Evolutionary conservation across 1,284 basidiomycete genomes (phyloP), one percentile per base, ranked within the genome.

Genomic region (Papiliotrema fonsecae): DNA sequence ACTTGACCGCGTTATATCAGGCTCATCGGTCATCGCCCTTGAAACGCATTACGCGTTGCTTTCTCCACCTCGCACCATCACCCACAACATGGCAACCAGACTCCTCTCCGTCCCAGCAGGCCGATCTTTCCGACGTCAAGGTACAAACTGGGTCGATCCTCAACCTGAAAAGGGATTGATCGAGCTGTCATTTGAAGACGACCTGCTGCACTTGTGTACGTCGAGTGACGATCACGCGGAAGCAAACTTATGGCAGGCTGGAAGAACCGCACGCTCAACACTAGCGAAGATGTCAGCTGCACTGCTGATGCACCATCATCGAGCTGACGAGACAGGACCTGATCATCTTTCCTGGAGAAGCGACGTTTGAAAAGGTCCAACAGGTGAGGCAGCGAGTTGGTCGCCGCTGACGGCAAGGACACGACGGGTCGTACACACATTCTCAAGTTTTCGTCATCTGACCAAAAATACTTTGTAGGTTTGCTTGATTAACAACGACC

Each of bases 301-400:
- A n/a, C 27, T 14, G 7, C 42, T 24, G 4, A 26, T 16, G n/a
- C 16, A 35, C 10, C 11, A 31, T 6, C 6, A 22, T n/a, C 16
- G 32, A 28, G 36, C 47, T 53, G 37, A 52, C 42, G 16, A 38
- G 21, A 18, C n/a, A 71, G 68, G 68, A 72, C 42, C 60, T 70
- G 24, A 62, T 74, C 53, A 60, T 74, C 55, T 73, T 74, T 56
- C 70, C 67, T n/a, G 68, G 66, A n/a, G 72, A 73, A 59, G 70
- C 69, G 0, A 61, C 60, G 4, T 73, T 74, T 37, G 58, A 65
- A 42, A 63, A 62, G 40, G 68, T 72, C n/a, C 45, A 50, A 7
- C 62, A 67, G 43, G 67, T 67, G 34, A 45, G 66, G 48, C 18
- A n/a, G 16, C 9, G 16, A 22, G 19, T 27, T 46, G 16, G 9